Base-by-base conservation (phyloP, 2,329 filamentous ascomycete species). In the Xylariaceae sp. region DNA sequence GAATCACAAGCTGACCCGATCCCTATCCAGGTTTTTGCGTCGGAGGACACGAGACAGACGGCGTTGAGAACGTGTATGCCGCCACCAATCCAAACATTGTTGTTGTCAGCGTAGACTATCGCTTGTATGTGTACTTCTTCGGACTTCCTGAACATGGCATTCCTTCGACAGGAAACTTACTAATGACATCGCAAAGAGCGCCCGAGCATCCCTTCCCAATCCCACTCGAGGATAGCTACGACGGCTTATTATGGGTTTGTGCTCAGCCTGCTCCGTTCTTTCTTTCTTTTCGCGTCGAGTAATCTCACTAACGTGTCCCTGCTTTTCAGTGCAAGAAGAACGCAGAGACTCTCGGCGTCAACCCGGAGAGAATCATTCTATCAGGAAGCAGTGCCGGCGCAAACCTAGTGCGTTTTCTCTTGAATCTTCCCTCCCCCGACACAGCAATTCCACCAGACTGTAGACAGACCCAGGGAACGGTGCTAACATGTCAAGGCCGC, bases 161-260 rank as follows among this genome's bases (percentile, higher is more conserved):
- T n/a, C 6, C 9, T n/a, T n/a, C 9, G 12, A 27, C 41, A 4
- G 37, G 2, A 7, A 7, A 7, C 42, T 26, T 45, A 44, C 54
- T 68, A n/a, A 67, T 42, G 30, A 9, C 1, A 7, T 68, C 30
- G 53, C 43, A 37, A 37, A 79, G 78, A 60, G 77, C 77, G 0
- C 78, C 78, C 3, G 76, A 80, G 58, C 74, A 73, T 54, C 74
- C 74, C 0, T 80, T 77, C 50, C 78, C 78, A 0, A 74, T 72
- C 49, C 74, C 74, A 0, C 54, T 79, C 4, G 73, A 80, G 51
- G 78, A 80, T 62, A 75, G 74, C 48, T 77, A 76, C 51, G 77
- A 80, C 57, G 76, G 74, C 3, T 73, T 73, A 19, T 61, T 68
- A 65, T 74, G 71, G 71, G 71, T 72, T 63, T 7, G 56, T 35